Evolutionary conservation across 148 eudicot genomes (phyloP).

Genomic region (Dianthus caryophyllus): DNA sequence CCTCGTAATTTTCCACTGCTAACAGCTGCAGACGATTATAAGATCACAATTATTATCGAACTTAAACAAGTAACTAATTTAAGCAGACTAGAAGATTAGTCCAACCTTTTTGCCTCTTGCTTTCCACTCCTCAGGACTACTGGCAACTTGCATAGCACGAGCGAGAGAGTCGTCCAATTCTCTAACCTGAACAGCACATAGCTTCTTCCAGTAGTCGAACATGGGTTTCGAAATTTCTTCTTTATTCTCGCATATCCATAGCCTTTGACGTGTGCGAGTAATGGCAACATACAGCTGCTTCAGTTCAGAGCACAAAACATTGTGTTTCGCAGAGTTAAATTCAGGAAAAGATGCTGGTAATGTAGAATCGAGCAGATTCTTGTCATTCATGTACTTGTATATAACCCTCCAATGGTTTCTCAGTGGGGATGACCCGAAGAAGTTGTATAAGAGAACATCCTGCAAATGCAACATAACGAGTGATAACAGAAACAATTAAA

Average conservation of each 20-base stretch:
- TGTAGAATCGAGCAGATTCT: constrained; percentile 26
- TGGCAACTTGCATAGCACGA: constrained; percentile 52
- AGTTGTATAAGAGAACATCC: constrained; percentile 43
- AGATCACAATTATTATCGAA: background rate
- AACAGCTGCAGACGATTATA: constrained; percentile 36
- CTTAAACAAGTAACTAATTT: background rate
- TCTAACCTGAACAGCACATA: constrained; percentile 42
- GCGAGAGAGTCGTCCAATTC: constrained; percentile 47
- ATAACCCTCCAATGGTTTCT: constrained; percentile 48
- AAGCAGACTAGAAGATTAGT: no score
- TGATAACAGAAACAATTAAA: no score
- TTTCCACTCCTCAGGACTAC: constrained; percentile 58
- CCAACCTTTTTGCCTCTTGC: constrained; percentile 30
- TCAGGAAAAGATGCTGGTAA: constrained; percentile 3
- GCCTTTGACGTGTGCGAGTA: constrained; percentile 61
- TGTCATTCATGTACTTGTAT: constrained; percentile 38
- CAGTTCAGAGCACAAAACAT: constrained; percentile 33
- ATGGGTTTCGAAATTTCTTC: constrained; percentile 49
- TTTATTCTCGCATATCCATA: constrained; percentile 60
- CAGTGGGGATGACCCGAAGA: constrained; percentile 50
- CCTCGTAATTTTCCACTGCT: constrained; percentile 47
- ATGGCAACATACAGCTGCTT: constrained; percentile 65
- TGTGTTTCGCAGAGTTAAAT: constrained; percentile 25
- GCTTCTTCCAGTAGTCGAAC: constrained; percentile 58
- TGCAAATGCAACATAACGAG: constrained; percentile 1